Evolutionary conservation across 768 basidiomycete genomes (phyloP).

Genomic region (Artomyces pyxidatus): DNA sequence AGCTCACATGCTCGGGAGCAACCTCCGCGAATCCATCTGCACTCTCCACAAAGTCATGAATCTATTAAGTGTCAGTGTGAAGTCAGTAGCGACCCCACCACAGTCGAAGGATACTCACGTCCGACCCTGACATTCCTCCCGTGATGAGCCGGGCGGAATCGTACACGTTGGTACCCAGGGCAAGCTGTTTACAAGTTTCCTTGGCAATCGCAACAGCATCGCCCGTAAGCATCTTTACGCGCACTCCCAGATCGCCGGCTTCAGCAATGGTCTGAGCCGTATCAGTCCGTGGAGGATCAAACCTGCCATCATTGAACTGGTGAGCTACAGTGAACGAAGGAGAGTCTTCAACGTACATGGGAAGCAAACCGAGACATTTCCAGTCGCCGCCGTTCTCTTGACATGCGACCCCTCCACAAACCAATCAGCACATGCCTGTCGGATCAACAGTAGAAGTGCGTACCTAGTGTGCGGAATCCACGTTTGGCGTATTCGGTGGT

Average conservation of each 20-base stretch:
- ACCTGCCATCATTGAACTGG: slow-evolving; percentile 25
- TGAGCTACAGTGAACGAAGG: neutral
- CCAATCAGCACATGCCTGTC: neutral
- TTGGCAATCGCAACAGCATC: slow-evolving; percentile 43
- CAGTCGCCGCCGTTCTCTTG: slow-evolving; percentile 35
- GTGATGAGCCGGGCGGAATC: slow-evolving; percentile 37
- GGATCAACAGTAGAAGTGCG: neutral
- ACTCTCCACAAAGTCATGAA: slow-evolving; percentile 37
- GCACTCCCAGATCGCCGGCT: slow-evolving; percentile 34
- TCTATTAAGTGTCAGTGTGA: slow-evolving; percentile 8
- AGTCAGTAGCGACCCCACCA: no score
- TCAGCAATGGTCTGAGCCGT: slow-evolving; percentile 38
- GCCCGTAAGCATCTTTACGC: slow-evolving; percentile 45
- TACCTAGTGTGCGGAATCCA: slow-evolving; percentile 35
- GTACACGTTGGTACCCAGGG: slow-evolving; percentile 37
- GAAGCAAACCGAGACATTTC: slow-evolving; percentile 34
- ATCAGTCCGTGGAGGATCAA: slow-evolving; percentile 38
- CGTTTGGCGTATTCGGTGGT: slow-evolving; percentile 33
- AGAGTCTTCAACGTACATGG: slow-evolving; percentile 10
- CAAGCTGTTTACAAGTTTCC: slow-evolving; percentile 38
- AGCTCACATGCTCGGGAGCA: slow-evolving; percentile 36
- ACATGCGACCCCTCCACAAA: slow-evolving; percentile 28
- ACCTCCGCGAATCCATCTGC: slow-evolving; percentile 46
- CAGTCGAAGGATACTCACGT: slow-evolving; percentile 11
- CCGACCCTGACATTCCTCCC: slow-evolving; percentile 34